Base-by-base conservation (phyloP, 495 filamentous ascomycete species). In the Coniosporium apollinis region DNA sequence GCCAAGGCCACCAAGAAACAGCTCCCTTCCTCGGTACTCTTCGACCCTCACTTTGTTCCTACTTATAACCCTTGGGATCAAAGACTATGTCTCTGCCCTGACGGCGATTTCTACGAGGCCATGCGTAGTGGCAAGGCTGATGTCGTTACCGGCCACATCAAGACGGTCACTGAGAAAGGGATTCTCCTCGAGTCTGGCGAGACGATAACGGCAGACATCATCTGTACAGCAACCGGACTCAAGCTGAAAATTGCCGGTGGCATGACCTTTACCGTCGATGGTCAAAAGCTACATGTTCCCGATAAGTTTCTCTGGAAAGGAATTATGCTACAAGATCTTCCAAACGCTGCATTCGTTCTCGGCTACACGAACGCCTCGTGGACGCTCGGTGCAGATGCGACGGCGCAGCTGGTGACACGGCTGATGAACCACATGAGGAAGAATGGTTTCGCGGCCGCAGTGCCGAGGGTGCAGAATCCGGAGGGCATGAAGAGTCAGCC, bases 161-260 rank as follows among this genome's bases (percentile, higher is more conserved):
- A 69, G n/a, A 61, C 58, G 0, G 70, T 87, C 6, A 75, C 69
- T 0, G 51, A 58, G 15, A 59, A 64, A 9, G 65, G 69, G 1
- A 73, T 87, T 37, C 41, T 52, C 13, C 64, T 82, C 15, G 51
- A 60, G 19, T 65, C 64, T 0, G 45, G 32, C 7, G 79, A 74
- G 13, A 60, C 67, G 30, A 46, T 85, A 3, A 59, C 70, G 1
- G 70, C 75, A 0, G 78, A 86, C 54, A 71, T 79, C 45, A 78
- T 86, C 48, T 54, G 85, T 41, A 79, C 77, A 0, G 79, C 80
- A 0, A 89, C 81, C 0, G 80, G 80, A 1, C 57, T 89, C 1
- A 63, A 64, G 28, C 46, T 82, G 28, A 54, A 56, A 14, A 49
- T 80, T 6, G 65, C 66, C 0, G 66, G 67, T 16, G 60, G 61